Evolutionary conservation across 169 alveolate species (phyloP).

Genomic region (Plasmodium fragile): DNA sequence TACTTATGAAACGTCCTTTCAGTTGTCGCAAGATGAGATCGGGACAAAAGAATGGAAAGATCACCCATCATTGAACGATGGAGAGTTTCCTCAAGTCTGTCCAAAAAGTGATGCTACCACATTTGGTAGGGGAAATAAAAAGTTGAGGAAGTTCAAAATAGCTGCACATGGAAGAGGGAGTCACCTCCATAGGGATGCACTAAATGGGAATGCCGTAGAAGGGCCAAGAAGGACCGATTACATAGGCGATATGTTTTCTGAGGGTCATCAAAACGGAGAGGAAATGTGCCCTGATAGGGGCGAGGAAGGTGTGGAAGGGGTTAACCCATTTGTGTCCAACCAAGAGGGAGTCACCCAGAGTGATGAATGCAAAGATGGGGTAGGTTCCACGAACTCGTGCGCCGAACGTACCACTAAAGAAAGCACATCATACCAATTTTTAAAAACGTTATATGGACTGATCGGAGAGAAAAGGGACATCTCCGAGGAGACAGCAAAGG

Average conservation of each 20-base stretch:
- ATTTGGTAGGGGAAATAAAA: neutral
- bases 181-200: neutral
- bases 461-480: slow-evolving; percentile 26
- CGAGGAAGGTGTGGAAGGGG: neutral
- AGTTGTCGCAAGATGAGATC: neutral
- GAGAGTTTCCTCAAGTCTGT: neutral
- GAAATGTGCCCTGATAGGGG: neutral
- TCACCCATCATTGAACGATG: neutral
- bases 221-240: neutral
- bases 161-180: neutral
- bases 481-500: slow-evolving; percentile 27
- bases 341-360: neutral
- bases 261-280: neutral
- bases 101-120: neutral
- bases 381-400: neutral
- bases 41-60: neutral
- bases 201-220: neutral
- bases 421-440: neutral
- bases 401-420: neutral
- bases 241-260: neutral
- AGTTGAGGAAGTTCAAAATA: neutral
- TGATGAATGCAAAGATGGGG: neutral
- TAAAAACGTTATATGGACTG: slow-evolving; percentile 2
- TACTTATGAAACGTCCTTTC: neutral
- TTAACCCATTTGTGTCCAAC: neutral